Conservation (phyloP, 2,329 filamentous ascomycete genomes). For the Aspergillus luchuensis region DNA sequence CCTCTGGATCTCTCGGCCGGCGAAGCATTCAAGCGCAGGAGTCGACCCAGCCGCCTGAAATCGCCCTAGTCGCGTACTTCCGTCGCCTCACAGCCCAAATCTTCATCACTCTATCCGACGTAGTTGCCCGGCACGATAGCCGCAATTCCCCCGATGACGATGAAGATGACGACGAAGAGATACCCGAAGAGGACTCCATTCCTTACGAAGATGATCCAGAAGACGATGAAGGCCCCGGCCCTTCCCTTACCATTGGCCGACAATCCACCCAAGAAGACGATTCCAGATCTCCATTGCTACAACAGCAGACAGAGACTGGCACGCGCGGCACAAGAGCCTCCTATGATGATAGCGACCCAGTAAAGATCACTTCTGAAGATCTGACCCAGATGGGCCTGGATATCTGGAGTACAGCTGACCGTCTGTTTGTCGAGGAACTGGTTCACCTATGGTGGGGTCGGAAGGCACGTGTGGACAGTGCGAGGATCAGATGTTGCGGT, state of each 20-base stretch:
- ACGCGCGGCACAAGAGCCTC: neutral
- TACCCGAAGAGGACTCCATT: neutral
- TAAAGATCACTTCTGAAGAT: constrained; percentile 47
- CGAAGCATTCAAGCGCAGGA: constrained; percentile 33
- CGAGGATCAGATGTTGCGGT: constrained; percentile 51
- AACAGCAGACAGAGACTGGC: constrained; percentile 14
- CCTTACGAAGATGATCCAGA: constrained; percentile 13
- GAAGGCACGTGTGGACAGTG: constrained; percentile 45
- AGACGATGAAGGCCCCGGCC: constrained; percentile 21
- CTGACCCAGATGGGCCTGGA: constrained; percentile 53
- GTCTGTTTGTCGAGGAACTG: constrained; percentile 49
- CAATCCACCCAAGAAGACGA: constrained; percentile 32
- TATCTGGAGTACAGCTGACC: constrained; percentile 51
- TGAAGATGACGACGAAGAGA: constrained; percentile 1
- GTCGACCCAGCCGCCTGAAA: constrained; percentile 43
- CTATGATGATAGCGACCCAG: constrained; percentile 24
- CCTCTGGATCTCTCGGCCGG: constrained; percentile 27
- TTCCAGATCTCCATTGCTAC: constrained; percentile 29
- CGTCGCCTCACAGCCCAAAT: constrained; percentile 51
- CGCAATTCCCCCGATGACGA: constrained; percentile 15
- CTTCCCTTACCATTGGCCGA: constrained; percentile 27
- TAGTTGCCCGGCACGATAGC: constrained; percentile 45
- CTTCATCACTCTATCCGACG: constrained; percentile 47
- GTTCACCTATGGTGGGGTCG: constrained; percentile 51
- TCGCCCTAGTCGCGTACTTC: constrained; percentile 54